These are phyloP conservation scores for Calvatia gigantea DNA, from an alignment of 768 basidiomycete genomes.

Conservation along the genomic window DNA sequence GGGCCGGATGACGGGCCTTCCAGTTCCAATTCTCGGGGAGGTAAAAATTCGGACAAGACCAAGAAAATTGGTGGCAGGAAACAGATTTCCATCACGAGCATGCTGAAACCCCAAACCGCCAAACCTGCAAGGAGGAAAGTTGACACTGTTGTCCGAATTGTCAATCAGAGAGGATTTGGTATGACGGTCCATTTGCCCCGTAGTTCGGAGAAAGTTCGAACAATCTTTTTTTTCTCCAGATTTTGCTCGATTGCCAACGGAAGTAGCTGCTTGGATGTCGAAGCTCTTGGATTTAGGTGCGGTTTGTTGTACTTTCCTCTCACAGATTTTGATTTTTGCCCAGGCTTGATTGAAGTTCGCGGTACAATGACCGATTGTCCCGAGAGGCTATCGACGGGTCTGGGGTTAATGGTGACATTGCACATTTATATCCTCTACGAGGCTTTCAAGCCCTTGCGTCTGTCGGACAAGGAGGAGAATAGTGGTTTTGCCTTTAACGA, in stretches of 20 bases:
- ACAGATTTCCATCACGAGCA: constrained; percentile 61
- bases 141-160: constrained; percentile 64
- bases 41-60: constrained; percentile 21
- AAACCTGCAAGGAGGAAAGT: constrained; percentile 54
- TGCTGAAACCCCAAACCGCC: constrained; percentile 56
- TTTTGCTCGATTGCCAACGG: constrained; percentile 73
- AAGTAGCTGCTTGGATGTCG: constrained; percentile 69
- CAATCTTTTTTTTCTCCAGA: constrained; percentile 43
- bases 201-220: background rate
- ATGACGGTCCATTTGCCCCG: constrained; percentile 12
- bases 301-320: constrained; percentile 6
- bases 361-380: constrained; percentile 80
- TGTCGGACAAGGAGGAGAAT: background rate
- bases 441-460: constrained; percentile 52
- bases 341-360: constrained; percentile 65
- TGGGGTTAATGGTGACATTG: constrained; percentile 73
- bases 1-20: constrained; percentile 30
- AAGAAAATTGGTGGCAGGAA: constrained; percentile 48
- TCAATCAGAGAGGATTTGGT: constrained; percentile 68
- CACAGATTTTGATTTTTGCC: background rate
- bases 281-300: constrained; percentile 69
- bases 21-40: constrained; percentile 19
- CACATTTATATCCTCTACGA: constrained; percentile 63
- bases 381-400: constrained; percentile 64
- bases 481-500: constrained; percentile 55